phyloP scores from a whole-genome alignment of 768 basidiomycete genomes.

The Boletus eberwhitei region DNA sequence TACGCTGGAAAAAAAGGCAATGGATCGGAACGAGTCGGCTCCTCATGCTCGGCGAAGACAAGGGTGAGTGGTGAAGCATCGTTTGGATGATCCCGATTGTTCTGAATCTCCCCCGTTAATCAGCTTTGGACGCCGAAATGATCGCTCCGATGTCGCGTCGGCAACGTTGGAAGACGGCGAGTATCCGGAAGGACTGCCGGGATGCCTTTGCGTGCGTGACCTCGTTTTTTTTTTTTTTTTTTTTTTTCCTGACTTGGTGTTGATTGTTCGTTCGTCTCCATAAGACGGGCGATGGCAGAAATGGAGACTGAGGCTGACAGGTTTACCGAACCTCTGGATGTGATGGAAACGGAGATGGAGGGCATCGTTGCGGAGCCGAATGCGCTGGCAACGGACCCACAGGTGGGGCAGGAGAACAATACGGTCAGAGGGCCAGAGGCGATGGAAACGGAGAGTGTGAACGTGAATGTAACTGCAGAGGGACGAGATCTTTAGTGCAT shows the following conservation, averaged over 20 bases:
- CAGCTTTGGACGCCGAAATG: slow-evolving; percentile 66
- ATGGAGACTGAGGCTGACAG: slow-evolving; percentile 41
- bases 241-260: not conserved
- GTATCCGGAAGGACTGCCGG: slow-evolving; percentile 52
- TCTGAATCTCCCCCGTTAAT: not conserved
- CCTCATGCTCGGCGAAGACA: slow-evolving; percentile 64
- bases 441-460: not conserved
- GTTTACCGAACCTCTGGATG: not conserved
- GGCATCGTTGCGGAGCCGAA: not conserved
- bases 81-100: not conserved
- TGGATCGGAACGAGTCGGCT: slow-evolving; percentile 56
- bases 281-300: slow-evolving; percentile 43
- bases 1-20: slow-evolving; percentile 45
- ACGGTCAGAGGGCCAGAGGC: not conserved
- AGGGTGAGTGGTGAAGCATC: slow-evolving; percentile 45
- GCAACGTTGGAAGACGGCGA: slow-evolving; percentile 59
- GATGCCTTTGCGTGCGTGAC: slow-evolving; percentile 59
- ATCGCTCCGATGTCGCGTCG: slow-evolving; percentile 46
- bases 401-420: not conserved
- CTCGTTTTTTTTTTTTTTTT: not conserved
- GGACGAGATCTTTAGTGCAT: not conserved
- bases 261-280: not conserved
- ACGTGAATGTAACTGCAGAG: not conserved
- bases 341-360: slow-evolving; percentile 6
- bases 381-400: not conserved